These are phyloP conservation scores for Botrytis deweyae DNA, from an alignment of 2,329 filamentous ascomycete species.

Conservation along the genomic window DNA sequence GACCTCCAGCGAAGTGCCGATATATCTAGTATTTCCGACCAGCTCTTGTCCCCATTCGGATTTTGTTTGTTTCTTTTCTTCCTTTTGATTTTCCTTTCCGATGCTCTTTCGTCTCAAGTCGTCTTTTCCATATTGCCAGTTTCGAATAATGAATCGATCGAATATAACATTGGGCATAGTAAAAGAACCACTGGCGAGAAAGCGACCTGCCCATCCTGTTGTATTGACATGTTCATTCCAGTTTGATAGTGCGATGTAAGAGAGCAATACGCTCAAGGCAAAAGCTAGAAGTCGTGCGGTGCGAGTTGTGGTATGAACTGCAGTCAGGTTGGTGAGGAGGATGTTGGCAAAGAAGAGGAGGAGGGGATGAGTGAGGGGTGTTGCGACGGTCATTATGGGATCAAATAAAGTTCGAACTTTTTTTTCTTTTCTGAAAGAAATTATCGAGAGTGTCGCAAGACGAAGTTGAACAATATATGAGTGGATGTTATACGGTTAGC, in stretches of 20 bases:
- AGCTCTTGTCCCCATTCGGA: not conserved
- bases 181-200: not conserved
- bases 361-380: not conserved
- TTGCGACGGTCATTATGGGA: not conserved
- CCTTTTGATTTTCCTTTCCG: too few species aligned
- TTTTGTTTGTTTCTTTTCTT: not conserved
- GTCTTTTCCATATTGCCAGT: not conserved
- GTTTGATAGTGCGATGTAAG: not conserved
- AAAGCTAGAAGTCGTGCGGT: not conserved
- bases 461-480: not conserved
- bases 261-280: not conserved
- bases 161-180: not conserved
- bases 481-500: not conserved
- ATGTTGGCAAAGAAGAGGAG: not conserved
- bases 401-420: too few species aligned
- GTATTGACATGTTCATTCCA: not conserved
- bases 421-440: too few species aligned
- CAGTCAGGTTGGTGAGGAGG: not conserved
- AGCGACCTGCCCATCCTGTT: not conserved
- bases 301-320: not conserved
- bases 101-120: not conserved
- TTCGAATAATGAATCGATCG: not conserved
- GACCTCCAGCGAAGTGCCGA: not conserved
- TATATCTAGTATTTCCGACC: not conserved
- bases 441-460: not conserved